Evolutionary conservation across 768 basidiomycete species (phyloP).

Genomic region (Trametes maxima): DNA sequence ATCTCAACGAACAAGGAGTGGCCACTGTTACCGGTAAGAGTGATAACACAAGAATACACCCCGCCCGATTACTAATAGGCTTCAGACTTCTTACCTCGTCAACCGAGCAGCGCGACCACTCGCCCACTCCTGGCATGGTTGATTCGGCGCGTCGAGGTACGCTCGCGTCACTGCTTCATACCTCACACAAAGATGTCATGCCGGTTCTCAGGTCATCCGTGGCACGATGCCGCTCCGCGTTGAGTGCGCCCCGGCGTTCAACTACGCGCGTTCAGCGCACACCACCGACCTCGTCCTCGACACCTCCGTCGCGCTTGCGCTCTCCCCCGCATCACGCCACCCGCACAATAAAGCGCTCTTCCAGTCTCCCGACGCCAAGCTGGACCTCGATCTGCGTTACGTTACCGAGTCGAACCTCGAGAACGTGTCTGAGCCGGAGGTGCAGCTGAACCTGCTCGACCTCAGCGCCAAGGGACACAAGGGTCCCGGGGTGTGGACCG

Average conservation of each 20-base stretch:
- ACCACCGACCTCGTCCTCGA: constrained; percentile 59
- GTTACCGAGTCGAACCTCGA: constrained; percentile 61
- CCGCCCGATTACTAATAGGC: constrained; percentile 6
- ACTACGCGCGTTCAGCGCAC: constrained; percentile 84
- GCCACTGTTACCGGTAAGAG: constrained; percentile 72
- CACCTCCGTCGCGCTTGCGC: constrained; percentile 37
- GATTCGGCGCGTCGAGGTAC: constrained; percentile 75
- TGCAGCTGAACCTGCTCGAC: constrained; percentile 65
- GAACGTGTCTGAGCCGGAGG: constrained; percentile 49
- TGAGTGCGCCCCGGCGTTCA: constrained; percentile 96
- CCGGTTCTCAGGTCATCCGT: constrained; percentile 64
- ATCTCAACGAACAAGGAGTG: constrained; percentile 87
- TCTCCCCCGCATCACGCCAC: constrained; percentile 24
- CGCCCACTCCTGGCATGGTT: constrained; percentile 83
- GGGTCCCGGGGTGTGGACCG: constrained; percentile 61
- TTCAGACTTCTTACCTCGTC: constrained; percentile 81
- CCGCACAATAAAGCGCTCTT: constrained; percentile 64
- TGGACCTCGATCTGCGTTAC: constrained; percentile 78
- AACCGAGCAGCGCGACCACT: constrained; percentile 39
- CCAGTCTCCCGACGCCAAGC: constrained; percentile 44
- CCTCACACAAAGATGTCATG: neutral
- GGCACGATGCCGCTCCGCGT: constrained; percentile 78
- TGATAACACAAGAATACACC: neutral
- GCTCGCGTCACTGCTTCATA: neutral
- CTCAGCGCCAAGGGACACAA: constrained; percentile 72